These are phyloP conservation scores for Phytophthora constricta DNA, from an alignment of 352 stramenopile genomes.

Conservation along the genomic window DNA sequence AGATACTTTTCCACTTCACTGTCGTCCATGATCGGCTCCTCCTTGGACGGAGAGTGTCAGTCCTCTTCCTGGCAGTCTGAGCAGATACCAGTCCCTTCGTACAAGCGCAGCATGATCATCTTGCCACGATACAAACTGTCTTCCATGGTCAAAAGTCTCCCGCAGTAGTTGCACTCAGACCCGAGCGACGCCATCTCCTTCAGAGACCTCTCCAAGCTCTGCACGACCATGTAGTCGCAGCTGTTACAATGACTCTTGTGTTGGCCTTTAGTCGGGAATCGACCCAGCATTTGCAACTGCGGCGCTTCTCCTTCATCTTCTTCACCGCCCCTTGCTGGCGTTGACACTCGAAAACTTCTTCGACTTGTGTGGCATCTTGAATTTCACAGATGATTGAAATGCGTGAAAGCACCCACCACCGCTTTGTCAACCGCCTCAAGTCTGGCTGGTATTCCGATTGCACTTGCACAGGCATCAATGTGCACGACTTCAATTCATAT, in stretches of 20 bases:
- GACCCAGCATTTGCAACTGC: background rate
- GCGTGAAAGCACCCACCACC: too few species aligned
- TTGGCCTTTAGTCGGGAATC: background rate
- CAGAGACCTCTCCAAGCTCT: background rate
- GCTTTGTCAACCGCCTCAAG: too few species aligned
- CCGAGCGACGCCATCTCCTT: background rate
- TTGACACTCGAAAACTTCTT: too few species aligned
- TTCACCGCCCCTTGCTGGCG: background rate
- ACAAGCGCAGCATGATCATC: background rate
- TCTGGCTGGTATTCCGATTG: too few species aligned
- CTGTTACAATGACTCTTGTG: background rate
- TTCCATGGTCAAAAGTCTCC: background rate
- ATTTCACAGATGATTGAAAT: too few species aligned
- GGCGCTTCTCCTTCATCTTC: background rate
- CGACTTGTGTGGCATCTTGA: background rate
- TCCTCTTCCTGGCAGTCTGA: background rate
- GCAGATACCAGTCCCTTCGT: background rate
- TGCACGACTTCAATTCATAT: conserved; percentile 10
- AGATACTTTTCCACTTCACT: background rate
- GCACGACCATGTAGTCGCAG: background rate
- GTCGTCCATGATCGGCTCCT: background rate
- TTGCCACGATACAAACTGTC: background rate
- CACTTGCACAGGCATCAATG: too few species aligned
- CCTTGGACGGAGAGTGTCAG: background rate
- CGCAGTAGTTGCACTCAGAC: background rate